Evolutionary conservation across 2,329 filamentous ascomycete genomes (phyloP), one percentile per base, ranked within the genome.

Genomic region (Blumeriella jaapii): DNA sequence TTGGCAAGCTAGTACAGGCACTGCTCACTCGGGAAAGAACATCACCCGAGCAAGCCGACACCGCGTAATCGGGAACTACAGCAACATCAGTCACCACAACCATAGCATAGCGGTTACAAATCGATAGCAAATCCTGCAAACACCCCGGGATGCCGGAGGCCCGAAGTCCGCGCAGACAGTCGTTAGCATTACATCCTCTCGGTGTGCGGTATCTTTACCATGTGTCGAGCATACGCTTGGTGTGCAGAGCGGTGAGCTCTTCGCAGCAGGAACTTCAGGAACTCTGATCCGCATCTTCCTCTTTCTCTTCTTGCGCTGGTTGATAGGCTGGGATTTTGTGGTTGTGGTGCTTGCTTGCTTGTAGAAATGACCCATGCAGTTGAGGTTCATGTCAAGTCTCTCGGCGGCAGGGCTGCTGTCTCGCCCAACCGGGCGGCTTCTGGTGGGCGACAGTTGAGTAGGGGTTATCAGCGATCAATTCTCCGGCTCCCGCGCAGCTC

Each of bases 391-490:
- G 39, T 56, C 54, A n/a, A 39, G 13, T n/a, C 44, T 42, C 14
- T 43, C 30, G 3, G 12, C 17, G 28, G 37, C 47, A 14, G 25
- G n/a, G 46, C 54, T 56, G 25, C 48, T 51, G 29, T 57, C 60
- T 28, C 55, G 55, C 55, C 61, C 60, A n/a, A 39, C 33, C 14
- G 59, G 60, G 50, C 61, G 64, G 8, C 60, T 60, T 11, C 34
- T 40, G 13, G 51, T 49, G 13, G 49, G 28, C 29, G 42, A 50
- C n/a, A n/a, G n/a, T 49, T 46, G 34, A 64, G 56, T 16, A 57
- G 55, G 3, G 62, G 59, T 10, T 65, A 36, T 65, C 62, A 20
- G 52, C 41, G 13, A 64, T 52, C 43, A 49, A 59, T 40, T 61
- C 56, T 28, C 61, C 62, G 30, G 32, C 41, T 6, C 54, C 43